Evolutionary conservation across 106 monocot species (phyloP), one percentile per base, ranked within the genome.

Genomic region (Phalaenopsis aphrodite): DNA sequence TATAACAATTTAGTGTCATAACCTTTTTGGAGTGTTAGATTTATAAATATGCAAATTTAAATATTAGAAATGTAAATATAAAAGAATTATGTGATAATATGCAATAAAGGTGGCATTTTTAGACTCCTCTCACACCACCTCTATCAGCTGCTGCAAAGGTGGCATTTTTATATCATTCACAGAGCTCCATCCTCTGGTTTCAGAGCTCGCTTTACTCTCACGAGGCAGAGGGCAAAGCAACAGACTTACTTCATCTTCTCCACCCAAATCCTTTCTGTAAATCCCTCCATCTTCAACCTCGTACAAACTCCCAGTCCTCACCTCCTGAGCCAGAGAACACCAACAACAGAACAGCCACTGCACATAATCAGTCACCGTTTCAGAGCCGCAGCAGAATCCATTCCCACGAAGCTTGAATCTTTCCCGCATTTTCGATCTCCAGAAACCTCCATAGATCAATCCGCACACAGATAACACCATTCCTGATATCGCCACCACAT

Each of bases 391-490:
- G 52, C 71, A 72, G 9, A 72, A 55, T 9, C 49, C 38, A 47
- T 49, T 66, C 6, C 76, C 82, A 2, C 42, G 41, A 77, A 76
- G 64, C 4, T 38, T 48, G 38, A 82, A 67, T 43, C 37, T 77
- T 58, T 36, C n/a, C 48, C 76, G 43, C 82, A 77, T 77, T 21
- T 47, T 18, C 2, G 49, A 61, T 48, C 82, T 82, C 82, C 77
- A 82, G 61, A 49, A 82, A 0, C 77, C 77, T 10, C 82, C 82
- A 52, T 82, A 77, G 4, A 82, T 12, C 41, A 82, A 55, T 23
- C 82, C 77, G 8, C 56, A 82, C 4, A 77, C 10, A 52, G 77
- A 67, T 1, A 82, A 66, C 41, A 77, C 39, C 46, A 82, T 8
- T 8, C 77, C 77, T 0, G 77, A 23, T 9, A 65, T 2, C n/a